Evolutionary conservation across 352 stramenopile species (phyloP).

Genomic region (Pythium phragmitis): DNA sequence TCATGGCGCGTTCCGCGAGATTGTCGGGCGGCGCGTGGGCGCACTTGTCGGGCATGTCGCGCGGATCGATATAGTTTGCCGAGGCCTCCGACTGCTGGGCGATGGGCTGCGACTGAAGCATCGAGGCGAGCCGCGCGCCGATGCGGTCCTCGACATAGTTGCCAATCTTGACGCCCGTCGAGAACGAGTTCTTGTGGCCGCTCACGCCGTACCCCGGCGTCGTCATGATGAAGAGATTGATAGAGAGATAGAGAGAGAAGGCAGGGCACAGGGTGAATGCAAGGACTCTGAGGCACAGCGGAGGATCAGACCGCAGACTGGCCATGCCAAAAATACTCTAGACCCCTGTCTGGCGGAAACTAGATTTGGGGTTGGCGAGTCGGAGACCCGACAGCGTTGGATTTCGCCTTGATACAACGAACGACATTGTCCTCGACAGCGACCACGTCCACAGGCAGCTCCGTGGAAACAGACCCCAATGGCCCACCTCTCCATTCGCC

Average conservation of each 20-base stretch:
- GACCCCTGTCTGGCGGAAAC: too few relatives aligned
- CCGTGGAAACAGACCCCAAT: too few relatives aligned
- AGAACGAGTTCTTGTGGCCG: slow-evolving; percentile 84
- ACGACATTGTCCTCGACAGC: too few relatives aligned
- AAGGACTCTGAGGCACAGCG: not conserved
- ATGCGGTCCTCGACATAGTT: slow-evolving; percentile 86
- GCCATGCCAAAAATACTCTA: slow-evolving; percentile 8
- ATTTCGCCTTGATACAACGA: too few relatives aligned
- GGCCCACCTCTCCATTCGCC: too few relatives aligned
- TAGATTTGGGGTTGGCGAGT: too few relatives aligned
- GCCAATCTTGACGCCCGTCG: slow-evolving; percentile 67
- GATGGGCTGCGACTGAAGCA: slow-evolving; percentile 38
- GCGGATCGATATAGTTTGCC: slow-evolving; percentile 55
- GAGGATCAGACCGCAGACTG: slow-evolving; percentile 3
- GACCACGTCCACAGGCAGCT: too few relatives aligned
- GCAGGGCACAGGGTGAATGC: too few relatives aligned
- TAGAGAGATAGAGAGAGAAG: not conserved
- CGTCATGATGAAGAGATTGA: slow-evolving; percentile 26
- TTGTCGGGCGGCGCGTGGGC: slow-evolving; percentile 49
- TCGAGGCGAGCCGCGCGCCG: slow-evolving; percentile 44
- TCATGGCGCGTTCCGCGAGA: slow-evolving; percentile 43
- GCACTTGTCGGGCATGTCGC: slow-evolving; percentile 57
- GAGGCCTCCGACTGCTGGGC: slow-evolving; percentile 46
- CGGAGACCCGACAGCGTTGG: too few relatives aligned
- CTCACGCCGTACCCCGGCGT: slow-evolving; percentile 68